These are phyloP conservation scores for Sporothrix pseudoabietina DNA, from an alignment of 2,329 filamentous ascomycete species.

Conservation along the genomic window DNA sequence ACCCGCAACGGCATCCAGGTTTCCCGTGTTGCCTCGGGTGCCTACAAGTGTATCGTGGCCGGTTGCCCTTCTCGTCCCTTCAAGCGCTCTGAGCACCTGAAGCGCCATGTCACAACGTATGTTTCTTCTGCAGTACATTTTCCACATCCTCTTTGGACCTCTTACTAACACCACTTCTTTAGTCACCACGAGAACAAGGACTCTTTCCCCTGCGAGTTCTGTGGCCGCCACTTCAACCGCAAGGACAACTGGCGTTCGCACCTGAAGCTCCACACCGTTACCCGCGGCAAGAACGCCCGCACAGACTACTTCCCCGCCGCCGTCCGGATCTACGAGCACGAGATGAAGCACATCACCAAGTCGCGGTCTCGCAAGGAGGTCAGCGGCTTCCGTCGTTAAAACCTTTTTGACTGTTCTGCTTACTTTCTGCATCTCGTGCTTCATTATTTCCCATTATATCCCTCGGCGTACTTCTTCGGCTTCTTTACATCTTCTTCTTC, in stretches of 20 bases:
- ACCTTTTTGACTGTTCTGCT: not conserved
- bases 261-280: constrained; percentile 43
- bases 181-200: constrained; percentile 39
- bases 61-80: constrained; percentile 52
- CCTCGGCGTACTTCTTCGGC: not conserved
- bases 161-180: not conserved
- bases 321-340: constrained; percentile 35
- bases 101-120: constrained; percentile 57
- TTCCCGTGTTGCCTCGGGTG: constrained; percentile 38
- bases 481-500: constrained; percentile 9
- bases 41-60: constrained; percentile 48
- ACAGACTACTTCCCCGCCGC: constrained; percentile 41
- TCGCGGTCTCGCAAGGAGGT: constrained; percentile 32
- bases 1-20: constrained; percentile 36
- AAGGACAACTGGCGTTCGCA: constrained; percentile 46
- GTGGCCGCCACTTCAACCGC: constrained; percentile 45
- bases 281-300: constrained; percentile 40
- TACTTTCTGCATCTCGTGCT: not conserved
- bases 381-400: constrained; percentile 5
- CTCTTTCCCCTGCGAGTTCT: constrained; percentile 47
- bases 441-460: constrained; percentile 12
- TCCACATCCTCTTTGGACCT: not conserved
- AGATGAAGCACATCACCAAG: constrained; percentile 35
- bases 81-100: constrained; percentile 58
- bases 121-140: constrained; percentile 35